Percentiles rank a stretch among this genome's conserved stretches.
Evolutionary conservation across 1,139 yeast genomes (phyloP).

Genomic region (Diutina siamensis): DNA sequence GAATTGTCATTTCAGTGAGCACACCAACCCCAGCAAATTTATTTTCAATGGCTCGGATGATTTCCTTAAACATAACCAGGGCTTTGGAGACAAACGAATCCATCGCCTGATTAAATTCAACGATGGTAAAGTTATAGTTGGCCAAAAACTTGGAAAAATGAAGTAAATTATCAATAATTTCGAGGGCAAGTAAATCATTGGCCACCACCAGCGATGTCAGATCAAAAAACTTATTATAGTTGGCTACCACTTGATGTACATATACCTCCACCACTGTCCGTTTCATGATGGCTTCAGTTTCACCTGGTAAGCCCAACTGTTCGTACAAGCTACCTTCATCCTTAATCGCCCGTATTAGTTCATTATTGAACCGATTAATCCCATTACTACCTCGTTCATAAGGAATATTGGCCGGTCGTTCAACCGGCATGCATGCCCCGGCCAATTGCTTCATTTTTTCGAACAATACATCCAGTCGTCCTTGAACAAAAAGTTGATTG

Average conservation of each 20-base stretch:
- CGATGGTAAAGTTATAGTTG: not conserved
- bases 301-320: not conserved
- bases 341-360: not conserved
- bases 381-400: slow-evolving; percentile 39
- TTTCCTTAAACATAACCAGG: slow-evolving; percentile 30
- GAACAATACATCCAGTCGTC: slow-evolving; percentile 22
- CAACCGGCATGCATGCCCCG: slow-evolving; percentile 25
- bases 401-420: slow-evolving; percentile 28
- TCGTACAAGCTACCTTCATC: not conserved
- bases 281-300: not conserved
- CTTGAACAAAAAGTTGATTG: slow-evolving; percentile 8
- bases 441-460: slow-evolving; percentile 28
- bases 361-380: slow-evolving; percentile 4
- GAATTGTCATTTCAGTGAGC: slow-evolving; percentile 51
- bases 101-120: not conserved
- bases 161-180: not conserved
- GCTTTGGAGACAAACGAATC: slow-evolving; percentile 4
- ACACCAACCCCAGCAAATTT: slow-evolving; percentile 32
- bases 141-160: slow-evolving; percentile 2
- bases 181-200: not conserved
- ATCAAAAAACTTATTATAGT: not conserved
- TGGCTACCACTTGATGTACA: not conserved
- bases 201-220: not conserved
- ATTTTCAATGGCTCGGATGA: slow-evolving; percentile 42
- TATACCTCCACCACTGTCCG: not conserved